Base-by-base conservation (phyloP, 139 green algal species). In the Spirogloea muscicola region DNA sequence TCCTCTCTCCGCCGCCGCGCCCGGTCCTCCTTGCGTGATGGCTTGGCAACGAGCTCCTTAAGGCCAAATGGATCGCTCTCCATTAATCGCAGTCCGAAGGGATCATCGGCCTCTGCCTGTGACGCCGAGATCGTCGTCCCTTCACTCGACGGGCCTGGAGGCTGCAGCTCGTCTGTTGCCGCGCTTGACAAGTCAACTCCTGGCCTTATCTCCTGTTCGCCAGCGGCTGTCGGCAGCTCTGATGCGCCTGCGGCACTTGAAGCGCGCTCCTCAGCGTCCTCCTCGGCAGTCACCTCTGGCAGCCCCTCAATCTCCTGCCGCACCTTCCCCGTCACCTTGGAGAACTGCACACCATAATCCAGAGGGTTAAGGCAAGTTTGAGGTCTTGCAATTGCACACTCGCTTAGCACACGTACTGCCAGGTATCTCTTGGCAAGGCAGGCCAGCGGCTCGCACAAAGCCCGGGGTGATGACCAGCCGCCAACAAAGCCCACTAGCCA, bases 301-400 rank as follows among this genome's bases (percentile, higher is more conserved):
- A 74, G 18, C 40, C 13, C 40, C 52, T 74, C 65, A 38, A 74
- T 29, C 38, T 58, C 18, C 21, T 74, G 65, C 42, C 41, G 37
- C 25, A 74, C n/a, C 21, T 36, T 43, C 31, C 18, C n/a, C 0
- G 49, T 66, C 0, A 46, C 65, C 65, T 60, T 58, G 36, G 65
- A 74, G 4, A 74, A 76, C 68, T 76, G 68, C 9, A n/a, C n/a
- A n/a, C n/a, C n/a, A n/a, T n/a, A n/a, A 13, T 52, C 16, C 44
- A 52, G 44, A 16, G 44, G 13, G 13, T 13, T 16, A 52, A 52
- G 16, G 44, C 44, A 13, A 52, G 16, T 13, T 13, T 52, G 44
- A 16, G 44, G 44, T 52, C 13, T 16, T 16, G 16, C 13, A 52
- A 13, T n/a, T n/a, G n/a, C n/a, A n/a, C n/a, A n/a, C n/a, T n/a